phyloP scores from a whole-genome alignment of 176 grass and related monocot genomes.

The Cocos nucifera region DNA sequence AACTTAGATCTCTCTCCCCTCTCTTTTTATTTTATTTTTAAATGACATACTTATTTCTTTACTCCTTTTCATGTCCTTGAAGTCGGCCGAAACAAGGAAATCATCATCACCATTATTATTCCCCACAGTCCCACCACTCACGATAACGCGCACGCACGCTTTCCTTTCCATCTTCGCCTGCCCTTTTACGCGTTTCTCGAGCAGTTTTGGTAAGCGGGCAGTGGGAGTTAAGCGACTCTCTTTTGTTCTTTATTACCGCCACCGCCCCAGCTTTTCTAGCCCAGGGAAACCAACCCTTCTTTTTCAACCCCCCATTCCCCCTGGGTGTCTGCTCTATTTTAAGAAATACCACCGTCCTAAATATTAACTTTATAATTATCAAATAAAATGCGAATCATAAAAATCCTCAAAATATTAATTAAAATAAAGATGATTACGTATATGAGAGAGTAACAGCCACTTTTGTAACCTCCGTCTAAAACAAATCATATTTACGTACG shows the following conservation, averaged over 20 bases:
- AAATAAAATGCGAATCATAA: too few relatives aligned
- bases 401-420: too few relatives aligned
- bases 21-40: neutral
- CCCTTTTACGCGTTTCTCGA: neutral
- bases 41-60: neutral
- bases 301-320: neutral
- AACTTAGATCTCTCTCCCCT: too few relatives aligned
- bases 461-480: too few relatives aligned
- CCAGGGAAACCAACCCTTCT: too few relatives aligned
- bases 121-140: neutral
- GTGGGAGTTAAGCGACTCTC: neutral
- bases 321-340: neutral
- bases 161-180: neutral
- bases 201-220: neutral
- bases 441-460: too few relatives aligned
- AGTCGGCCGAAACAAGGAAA: neutral
- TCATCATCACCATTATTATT: neutral
- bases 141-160: neutral
- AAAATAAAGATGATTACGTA: too few relatives aligned
- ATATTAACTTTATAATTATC: too few relatives aligned
- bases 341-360: neutral
- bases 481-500: too few relatives aligned
- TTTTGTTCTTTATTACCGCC: constrained; percentile 1
- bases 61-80: neutral
- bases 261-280: neutral